These are phyloP conservation scores for Microcera coccophila DNA, from an alignment of 2,329 filamentous ascomycete genomes.

Conservation along the genomic window DNA sequence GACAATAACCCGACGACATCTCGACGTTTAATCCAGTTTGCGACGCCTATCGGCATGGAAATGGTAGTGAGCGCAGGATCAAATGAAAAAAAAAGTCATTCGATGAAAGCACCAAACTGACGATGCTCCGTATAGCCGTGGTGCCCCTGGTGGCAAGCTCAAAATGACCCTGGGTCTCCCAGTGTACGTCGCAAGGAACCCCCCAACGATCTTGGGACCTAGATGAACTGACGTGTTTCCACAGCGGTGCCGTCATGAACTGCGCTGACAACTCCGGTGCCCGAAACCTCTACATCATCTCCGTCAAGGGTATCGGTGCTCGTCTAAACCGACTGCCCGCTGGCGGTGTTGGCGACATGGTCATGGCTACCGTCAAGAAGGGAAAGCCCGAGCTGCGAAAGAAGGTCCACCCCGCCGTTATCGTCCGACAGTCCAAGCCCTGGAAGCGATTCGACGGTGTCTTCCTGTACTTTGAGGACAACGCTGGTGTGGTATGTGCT, in stretches of 20 bases:
- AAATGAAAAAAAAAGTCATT: neutral
- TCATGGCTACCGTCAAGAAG: conserved; percentile 99
- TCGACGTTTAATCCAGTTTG: neutral
- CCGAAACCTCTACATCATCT: conserved; percentile 99
- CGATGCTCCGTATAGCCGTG: conserved; percentile 55
- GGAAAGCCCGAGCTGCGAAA: conserved; percentile 99
- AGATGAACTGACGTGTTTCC: conserved; percentile 18
- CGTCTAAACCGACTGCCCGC: conserved; percentile 96
- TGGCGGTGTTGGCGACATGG: conserved; percentile 98
- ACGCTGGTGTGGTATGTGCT: conserved; percentile 89
- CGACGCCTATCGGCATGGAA: neutral
- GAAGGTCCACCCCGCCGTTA: conserved; percentile 99
- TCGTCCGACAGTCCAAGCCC: conserved; percentile 98
- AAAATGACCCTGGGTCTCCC: conserved; percentile 99
- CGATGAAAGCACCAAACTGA: conserved; percentile 27
- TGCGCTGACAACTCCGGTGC: conserved; percentile 99
- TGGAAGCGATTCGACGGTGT: conserved; percentile 98
- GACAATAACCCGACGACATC: neutral
- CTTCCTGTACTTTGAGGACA: conserved; percentile 99
- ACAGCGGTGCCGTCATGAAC: conserved; percentile 98
- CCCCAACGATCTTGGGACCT: conserved; percentile 8
- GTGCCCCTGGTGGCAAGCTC: conserved; percentile 98
- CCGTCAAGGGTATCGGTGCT: conserved; percentile 97
- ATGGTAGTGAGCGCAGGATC: neutral
- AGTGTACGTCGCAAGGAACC: conserved; percentile 64